Conservation (phyloP, 495 filamentous ascomycete genomes). For the Penicillium pulvis region DNA sequence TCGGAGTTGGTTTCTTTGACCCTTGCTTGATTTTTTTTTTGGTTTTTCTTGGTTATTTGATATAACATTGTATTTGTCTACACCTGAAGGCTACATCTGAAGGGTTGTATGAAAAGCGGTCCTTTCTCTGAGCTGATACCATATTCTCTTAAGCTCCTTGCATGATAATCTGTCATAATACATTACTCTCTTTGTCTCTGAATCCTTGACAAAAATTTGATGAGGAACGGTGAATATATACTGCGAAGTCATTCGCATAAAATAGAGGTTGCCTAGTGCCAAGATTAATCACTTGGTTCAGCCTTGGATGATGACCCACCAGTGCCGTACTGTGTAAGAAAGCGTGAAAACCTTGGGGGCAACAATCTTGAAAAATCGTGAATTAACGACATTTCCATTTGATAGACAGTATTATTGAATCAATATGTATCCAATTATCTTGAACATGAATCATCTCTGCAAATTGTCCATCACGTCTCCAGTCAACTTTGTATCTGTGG, state of each 20-base stretch:
- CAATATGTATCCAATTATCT: too few species aligned
- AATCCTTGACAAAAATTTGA: too few species aligned
- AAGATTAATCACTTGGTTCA: background rate
- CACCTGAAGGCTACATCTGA: too few species aligned
- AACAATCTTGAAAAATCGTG: background rate
- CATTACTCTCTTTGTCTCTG: too few species aligned
- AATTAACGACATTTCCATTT: background rate
- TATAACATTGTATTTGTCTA: background rate
- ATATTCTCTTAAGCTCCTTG: background rate
- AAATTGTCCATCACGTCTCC: too few species aligned
- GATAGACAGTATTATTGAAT: background rate
- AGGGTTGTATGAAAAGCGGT: background rate
- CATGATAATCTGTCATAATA: too few species aligned
- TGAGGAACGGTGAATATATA: too few species aligned
- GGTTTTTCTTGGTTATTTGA: background rate
- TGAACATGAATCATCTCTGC: too few species aligned
- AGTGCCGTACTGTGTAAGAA: background rate
- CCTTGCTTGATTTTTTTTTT: background rate
- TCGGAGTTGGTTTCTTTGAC: background rate
- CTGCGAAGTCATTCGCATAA: background rate
- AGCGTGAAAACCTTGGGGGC: background rate
- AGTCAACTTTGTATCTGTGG: too few species aligned
- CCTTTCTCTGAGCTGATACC: background rate
- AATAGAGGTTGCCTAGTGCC: constrained; percentile 9
- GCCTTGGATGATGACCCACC: background rate